Conservation (phyloP, 1,284 basidiomycete species). For the Ustilago xerochloae region DNA sequence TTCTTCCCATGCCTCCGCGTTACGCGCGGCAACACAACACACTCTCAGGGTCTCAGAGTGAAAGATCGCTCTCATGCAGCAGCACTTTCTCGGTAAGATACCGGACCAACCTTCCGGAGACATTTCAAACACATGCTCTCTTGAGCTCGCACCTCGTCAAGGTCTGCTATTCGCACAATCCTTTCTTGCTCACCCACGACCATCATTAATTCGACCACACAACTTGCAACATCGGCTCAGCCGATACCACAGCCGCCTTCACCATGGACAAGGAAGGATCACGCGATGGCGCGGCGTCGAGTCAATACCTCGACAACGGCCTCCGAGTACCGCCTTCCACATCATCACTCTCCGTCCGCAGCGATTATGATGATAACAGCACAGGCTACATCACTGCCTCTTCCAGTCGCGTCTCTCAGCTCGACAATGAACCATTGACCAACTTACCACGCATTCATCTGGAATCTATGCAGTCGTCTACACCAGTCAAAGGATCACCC, state of each 20-base stretch:
- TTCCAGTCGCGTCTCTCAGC: constrained; percentile 23
- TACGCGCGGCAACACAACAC: background rate
- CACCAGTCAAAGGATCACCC: constrained; percentile 6
- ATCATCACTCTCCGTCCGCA: constrained; percentile 30
- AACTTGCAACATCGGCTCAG: background rate
- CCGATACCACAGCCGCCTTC: background rate
- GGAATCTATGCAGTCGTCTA: constrained; percentile 16
- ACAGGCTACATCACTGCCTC: constrained; percentile 35
- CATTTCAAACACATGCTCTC: background rate
- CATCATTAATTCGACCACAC: constrained; percentile 1
- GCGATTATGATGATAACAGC: constrained; percentile 16
- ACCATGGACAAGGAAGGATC: background rate
- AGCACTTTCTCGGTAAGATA: constrained; percentile 8
- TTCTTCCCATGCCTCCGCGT: background rate
- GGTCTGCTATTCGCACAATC: background rate
- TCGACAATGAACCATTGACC: constrained; percentile 20
- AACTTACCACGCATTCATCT: constrained; percentile 12
- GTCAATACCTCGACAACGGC: background rate
- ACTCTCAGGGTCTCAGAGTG: constrained; percentile 4
- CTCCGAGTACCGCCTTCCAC: constrained; percentile 20
- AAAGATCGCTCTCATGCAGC: background rate
- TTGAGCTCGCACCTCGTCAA: background rate
- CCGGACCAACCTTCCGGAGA: background rate
- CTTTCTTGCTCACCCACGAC: background rate
- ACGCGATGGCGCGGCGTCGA: background rate